These are phyloP conservation scores for Pythium monospermum DNA, from an alignment of 352 stramenopile species.

Conservation along the genomic window DNA sequence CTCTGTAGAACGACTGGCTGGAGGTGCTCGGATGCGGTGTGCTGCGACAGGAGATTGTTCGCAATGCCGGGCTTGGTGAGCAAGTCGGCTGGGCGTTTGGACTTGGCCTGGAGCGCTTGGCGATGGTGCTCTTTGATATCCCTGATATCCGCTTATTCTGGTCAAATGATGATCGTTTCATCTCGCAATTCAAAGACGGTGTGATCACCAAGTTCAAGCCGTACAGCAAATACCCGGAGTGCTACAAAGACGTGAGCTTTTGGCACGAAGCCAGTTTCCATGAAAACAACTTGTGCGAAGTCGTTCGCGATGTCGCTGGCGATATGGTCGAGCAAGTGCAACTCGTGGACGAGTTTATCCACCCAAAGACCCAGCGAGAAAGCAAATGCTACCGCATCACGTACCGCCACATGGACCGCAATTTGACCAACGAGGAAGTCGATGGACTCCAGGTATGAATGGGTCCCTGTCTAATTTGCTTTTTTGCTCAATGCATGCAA, in stretches of 20 bases:
- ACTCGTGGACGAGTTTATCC: conserved; percentile 96
- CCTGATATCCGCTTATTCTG: conserved; percentile 99
- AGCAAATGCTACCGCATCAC: conserved; percentile 98
- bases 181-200: conserved; percentile 90
- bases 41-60: conserved; percentile 93
- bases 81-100: conserved; percentile 97
- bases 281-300: conserved; percentile 97
- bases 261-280: conserved; percentile 90
- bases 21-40: conserved; percentile 98
- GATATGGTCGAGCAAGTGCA: conserved; percentile 95
- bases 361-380: conserved; percentile 94
- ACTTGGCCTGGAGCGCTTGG: conserved; percentile 96
- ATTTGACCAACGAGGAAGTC: conserved; percentile 98
- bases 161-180: conserved; percentile 93
- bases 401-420: conserved; percentile 98
- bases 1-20: conserved; percentile 96
- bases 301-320: conserved; percentile 94
- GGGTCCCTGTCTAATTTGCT: too few relatives aligned
- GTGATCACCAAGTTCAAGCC: conserved; percentile 96
- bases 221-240: conserved; percentile 98
- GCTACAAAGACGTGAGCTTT: conserved; percentile 99
- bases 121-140: conserved; percentile 99
- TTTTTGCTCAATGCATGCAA: neutral
- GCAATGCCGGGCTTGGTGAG: conserved; percentile 80
- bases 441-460: conserved; percentile 92